Conservation (phyloP, 441 rosid species). For the Euphorbia celastroides region DNA sequence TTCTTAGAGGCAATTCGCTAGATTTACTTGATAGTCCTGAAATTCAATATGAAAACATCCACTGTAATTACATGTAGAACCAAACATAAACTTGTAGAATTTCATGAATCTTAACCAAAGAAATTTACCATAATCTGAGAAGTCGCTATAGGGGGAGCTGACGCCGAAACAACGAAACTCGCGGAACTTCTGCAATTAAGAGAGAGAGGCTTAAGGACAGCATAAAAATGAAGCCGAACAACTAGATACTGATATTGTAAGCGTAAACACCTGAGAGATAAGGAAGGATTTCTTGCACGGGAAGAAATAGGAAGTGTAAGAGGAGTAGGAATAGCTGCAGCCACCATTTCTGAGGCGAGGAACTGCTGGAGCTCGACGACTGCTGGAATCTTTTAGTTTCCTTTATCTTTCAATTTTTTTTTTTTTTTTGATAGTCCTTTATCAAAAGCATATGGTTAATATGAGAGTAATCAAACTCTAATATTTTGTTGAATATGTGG, state of each 20-base stretch:
- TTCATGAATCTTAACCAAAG: background rate
- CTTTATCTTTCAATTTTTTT: too few relatives aligned
- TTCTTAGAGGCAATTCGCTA: too few relatives aligned
- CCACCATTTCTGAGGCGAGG: slow-evolving; percentile 51
- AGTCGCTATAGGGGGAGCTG: slow-evolving; percentile 41
- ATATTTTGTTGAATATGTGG: too few relatives aligned
- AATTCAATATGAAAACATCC: too few relatives aligned
- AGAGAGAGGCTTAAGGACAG: background rate
- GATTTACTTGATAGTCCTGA: slow-evolving; percentile 64
- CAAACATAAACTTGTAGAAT: background rate
- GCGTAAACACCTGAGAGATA: slow-evolving; percentile 32
- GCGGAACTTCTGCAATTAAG: slow-evolving; percentile 35
- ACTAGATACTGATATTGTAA: background rate
- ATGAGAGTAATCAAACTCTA: too few relatives aligned
- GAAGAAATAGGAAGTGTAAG: slow-evolving; percentile 28
- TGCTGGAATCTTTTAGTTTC: too few relatives aligned
- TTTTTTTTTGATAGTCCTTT: too few relatives aligned
- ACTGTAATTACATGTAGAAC: background rate
- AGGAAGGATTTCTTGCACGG: slow-evolving; percentile 28
- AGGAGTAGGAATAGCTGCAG: slow-evolving; percentile 47
- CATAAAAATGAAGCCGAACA: background rate
- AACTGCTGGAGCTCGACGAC: too few relatives aligned
- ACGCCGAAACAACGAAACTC: slow-evolving; percentile 37
- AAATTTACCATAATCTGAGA: slow-evolving; percentile 33
- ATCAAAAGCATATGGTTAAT: too few relatives aligned